Conservation (phyloP, 2,329 filamentous ascomycete genomes). For the Talaromyces sp. region DNA sequence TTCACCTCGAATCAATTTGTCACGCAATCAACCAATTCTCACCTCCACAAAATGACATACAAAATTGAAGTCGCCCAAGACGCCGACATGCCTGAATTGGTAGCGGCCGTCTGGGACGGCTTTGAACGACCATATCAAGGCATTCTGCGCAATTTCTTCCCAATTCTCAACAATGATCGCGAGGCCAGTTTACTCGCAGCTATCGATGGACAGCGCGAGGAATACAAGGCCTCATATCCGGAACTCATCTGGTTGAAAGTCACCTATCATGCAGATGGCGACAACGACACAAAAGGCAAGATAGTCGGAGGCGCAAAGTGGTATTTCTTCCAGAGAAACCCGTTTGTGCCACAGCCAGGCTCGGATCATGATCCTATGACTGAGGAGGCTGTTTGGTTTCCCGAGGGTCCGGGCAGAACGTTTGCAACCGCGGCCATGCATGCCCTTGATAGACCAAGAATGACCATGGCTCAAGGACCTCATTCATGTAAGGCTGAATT, state of each 20-base stretch:
- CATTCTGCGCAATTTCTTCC: constrained; percentile 9
- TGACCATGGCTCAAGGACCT: constrained; percentile 4
- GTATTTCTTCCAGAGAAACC: constrained; percentile 9
- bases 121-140: constrained; percentile 11
- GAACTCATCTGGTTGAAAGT: constrained; percentile 12
- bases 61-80: constrained; percentile 9
- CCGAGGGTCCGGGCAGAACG: constrained; percentile 1
- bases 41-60: constrained; percentile 2
- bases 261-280: background rate
- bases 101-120: background rate
- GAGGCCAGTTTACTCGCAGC: constrained; percentile 5
- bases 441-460: constrained; percentile 16
- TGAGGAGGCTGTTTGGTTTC: constrained; percentile 12
- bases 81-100: constrained; percentile 2
- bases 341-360: constrained; percentile 3
- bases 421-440: constrained; percentile 17
- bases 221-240: constrained; percentile 8
- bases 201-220: background rate
- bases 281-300: background rate
- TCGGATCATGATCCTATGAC: constrained; percentile 3
- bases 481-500: constrained; percentile 6
- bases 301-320: constrained; percentile 10
- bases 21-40: background rate
- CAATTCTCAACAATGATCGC: constrained; percentile 9
- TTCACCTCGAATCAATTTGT: background rate